These are phyloP conservation scores for Fraxinus nigra DNA, from an alignment of 305 asterid genomes.

Conservation along the genomic window DNA sequence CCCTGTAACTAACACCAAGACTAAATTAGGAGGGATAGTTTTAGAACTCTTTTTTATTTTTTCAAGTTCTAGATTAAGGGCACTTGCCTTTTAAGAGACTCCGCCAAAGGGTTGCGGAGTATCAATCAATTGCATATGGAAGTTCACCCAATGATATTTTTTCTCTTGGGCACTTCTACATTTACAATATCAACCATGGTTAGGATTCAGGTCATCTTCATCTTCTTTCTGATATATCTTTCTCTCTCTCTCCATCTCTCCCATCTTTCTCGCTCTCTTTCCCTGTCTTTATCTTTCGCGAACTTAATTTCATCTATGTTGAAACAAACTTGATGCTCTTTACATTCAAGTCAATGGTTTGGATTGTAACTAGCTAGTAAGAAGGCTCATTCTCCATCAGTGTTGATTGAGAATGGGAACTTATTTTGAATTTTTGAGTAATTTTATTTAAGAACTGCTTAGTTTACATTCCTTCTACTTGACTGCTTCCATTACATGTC, in stretches of 20 bases:
- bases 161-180: conserved; percentile 63
- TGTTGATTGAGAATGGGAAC: conserved; percentile 24
- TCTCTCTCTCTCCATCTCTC: neutral
- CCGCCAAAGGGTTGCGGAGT: conserved; percentile 59
- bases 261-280: neutral
- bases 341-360: conserved; percentile 25
- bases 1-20: conserved; percentile 27
- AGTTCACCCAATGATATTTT: conserved; percentile 59
- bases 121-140: conserved; percentile 55
- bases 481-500: neutral
- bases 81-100: conserved; percentile 32
- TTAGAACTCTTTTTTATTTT: neutral
- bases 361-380: conserved; percentile 31
- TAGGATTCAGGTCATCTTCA: conserved; percentile 71
- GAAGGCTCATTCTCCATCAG: conserved; percentile 23
- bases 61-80: conserved; percentile 11
- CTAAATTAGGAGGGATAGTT: conserved; percentile 16
- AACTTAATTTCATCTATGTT: conserved; percentile 3
- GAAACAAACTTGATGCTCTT: conserved; percentile 11
- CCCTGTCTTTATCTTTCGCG: conserved; percentile 10
- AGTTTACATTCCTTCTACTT: neutral
- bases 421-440: neutral
- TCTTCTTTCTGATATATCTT: neutral
- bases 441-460: neutral
- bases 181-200: conserved; percentile 76